Percentiles rank a stretch among this genome's conserved stretches.
phyloP scores from a whole-genome alignment of 179 eudicot genomes.

The Spergularia azorica region DNA sequence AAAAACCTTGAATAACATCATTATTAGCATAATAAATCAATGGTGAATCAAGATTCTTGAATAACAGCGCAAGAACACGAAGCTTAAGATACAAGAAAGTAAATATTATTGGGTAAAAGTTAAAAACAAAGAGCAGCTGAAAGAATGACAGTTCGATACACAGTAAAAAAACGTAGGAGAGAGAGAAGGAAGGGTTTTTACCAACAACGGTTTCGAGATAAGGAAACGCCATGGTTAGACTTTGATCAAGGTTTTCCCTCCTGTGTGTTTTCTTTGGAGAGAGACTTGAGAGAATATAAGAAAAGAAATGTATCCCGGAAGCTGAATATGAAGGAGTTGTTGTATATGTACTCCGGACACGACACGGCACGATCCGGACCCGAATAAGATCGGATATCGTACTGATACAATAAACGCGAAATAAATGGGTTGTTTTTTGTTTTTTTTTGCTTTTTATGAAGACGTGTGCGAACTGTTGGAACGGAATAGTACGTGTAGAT shows the following conservation, averaged over 20 bases:
- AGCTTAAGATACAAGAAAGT: neutral
- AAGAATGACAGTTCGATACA: neutral
- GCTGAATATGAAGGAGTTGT: no score
- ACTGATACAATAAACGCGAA: no score
- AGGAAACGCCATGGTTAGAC: slow-evolving; percentile 7
- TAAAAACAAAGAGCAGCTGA: neutral
- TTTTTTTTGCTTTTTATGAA: no score
- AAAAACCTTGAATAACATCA: neutral
- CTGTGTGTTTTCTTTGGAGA: neutral
- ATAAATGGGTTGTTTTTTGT: no score
- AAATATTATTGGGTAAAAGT: neutral
- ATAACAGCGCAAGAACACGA: neutral
- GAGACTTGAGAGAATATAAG: neutral
- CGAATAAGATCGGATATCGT: no score
- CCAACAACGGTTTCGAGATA: neutral
- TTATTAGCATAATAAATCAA: neutral
- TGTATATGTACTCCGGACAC: no score
- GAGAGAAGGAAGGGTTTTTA: neutral
- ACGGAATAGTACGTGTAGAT: no score
- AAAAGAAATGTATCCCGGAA: neutral
- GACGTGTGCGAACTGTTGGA: no score
- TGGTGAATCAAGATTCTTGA: neutral
- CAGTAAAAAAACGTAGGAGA: no score
- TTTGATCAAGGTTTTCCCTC: slow-evolving; percentile 6
- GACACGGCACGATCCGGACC: no score